Percentiles rank a stretch among this genome's conserved stretches.
Evolutionary conservation across 106 monocot species (phyloP).

Genomic region (Acorus gramineus): DNA sequence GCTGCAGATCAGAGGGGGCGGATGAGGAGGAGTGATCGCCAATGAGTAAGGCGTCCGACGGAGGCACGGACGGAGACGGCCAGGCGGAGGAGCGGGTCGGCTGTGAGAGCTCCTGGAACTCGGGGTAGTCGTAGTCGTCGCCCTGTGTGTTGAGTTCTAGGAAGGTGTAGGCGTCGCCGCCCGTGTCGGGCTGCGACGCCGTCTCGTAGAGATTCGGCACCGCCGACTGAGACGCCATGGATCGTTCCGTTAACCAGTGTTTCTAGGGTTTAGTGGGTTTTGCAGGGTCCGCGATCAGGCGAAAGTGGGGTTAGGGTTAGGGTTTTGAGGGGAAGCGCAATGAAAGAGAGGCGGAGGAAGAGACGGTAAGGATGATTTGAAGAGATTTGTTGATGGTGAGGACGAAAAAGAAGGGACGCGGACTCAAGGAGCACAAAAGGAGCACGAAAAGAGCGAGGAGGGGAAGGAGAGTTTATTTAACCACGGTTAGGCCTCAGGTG

Average conservation of each 20-base stretch:
- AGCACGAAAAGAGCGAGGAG: too few species aligned
- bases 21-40: background rate
- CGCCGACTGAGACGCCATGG: conserved; percentile 49
- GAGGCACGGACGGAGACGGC: background rate
- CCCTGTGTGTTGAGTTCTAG: conserved; percentile 98
- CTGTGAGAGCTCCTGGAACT: conserved; percentile 81
- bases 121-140: conserved; percentile 78
- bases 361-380: background rate
- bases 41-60: too few species aligned
- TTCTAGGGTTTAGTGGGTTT: conserved; percentile 13
- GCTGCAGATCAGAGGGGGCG: conserved; percentile 6
- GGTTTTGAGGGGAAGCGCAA: conserved; percentile 25
- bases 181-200: conserved; percentile 92
- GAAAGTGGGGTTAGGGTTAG: conserved; percentile 15
- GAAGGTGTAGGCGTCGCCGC: conserved; percentile 90
- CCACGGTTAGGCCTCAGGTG: too few species aligned
- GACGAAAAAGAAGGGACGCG: too few species aligned
- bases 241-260: background rate
- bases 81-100: conserved; percentile 34
- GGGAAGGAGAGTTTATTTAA: too few species aligned
- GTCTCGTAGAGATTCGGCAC: conserved; percentile 88
- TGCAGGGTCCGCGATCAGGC: background rate
- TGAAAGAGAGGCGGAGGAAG: background rate
- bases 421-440: too few species aligned
- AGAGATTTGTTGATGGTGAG: background rate